Evolutionary conservation across 2,329 filamentous ascomycete species (phyloP).

Genomic region (Talaromyces sp.): DNA sequence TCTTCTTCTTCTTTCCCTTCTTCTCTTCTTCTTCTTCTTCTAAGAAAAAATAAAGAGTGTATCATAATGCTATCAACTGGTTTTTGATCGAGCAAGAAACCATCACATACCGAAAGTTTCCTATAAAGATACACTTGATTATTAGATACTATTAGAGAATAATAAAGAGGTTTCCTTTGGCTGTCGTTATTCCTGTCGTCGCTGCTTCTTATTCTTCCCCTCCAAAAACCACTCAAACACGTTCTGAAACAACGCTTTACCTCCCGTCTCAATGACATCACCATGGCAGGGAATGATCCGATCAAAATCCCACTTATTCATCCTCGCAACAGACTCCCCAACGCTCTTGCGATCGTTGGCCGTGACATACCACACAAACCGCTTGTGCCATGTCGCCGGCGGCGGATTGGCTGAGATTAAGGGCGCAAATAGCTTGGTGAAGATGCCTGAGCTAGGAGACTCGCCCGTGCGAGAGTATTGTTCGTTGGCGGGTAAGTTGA

Average conservation of each 20-base stretch:
- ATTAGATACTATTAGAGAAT: too few relatives aligned
- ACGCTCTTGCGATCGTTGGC: constrained; percentile 63
- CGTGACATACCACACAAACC: constrained; percentile 75
- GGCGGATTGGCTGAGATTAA: constrained; percentile 57
- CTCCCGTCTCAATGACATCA: constrained; percentile 73
- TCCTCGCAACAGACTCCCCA: constrained; percentile 64
- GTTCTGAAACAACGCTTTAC: constrained; percentile 72
- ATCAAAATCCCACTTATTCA: constrained; percentile 79
- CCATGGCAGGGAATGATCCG: constrained; percentile 89
- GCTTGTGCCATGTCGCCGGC: constrained; percentile 68
- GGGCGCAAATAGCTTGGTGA: constrained; percentile 55
- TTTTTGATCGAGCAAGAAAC: background rate
- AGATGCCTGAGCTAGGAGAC: constrained; percentile 54
- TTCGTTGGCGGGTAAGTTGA: constrained; percentile 84
- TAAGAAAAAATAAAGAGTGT: background rate
- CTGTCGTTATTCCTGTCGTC: background rate
- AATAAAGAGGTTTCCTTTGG: too few relatives aligned
- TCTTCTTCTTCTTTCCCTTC: background rate
- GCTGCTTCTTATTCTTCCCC: constrained; percentile 20
- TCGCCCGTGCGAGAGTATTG: constrained; percentile 66
- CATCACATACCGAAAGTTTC: too few relatives aligned
- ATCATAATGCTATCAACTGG: background rate
- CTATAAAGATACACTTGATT: too few relatives aligned
- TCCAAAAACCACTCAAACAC: constrained; percentile 80
- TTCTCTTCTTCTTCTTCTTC: too few relatives aligned